These are phyloP conservation scores for Suillus lakei DNA, from an alignment of 768 basidiomycete genomes.

Conservation along the genomic window DNA sequence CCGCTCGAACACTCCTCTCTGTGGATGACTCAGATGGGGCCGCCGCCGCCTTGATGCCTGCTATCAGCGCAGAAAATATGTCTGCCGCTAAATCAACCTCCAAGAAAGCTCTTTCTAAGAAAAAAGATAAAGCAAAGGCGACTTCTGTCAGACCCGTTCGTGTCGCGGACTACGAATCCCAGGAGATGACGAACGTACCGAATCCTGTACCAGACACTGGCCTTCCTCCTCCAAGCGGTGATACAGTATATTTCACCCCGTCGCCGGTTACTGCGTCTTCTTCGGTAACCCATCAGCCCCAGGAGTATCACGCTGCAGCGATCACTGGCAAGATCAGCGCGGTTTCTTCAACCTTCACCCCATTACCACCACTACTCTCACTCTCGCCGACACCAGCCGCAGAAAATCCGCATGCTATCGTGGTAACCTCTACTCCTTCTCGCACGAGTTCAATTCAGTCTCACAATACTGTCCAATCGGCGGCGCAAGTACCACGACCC, in stretches of 20 bases:
- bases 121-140: conserved; percentile 2
- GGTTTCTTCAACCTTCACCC: conserved; percentile 27
- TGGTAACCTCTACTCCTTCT: conserved; percentile 16
- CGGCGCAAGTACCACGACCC: conserved; percentile 2
- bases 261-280: conserved; percentile 31
- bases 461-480: conserved; percentile 8
- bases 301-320: conserved; percentile 15
- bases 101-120: not conserved
- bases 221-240: conserved; percentile 29
- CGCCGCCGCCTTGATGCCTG: conserved; percentile 15
- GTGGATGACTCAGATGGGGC: conserved; percentile 31
- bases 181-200: conserved; percentile 35
- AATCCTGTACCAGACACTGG: conserved; percentile 37
- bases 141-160: not conserved
- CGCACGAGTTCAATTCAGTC: conserved; percentile 11
- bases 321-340: conserved; percentile 6
- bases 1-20: conserved; percentile 13
- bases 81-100: not conserved
- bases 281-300: conserved; percentile 15
- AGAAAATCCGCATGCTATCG: not conserved
- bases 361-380: conserved; percentile 28
- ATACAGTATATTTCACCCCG: conserved; percentile 12
- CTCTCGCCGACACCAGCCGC: not conserved
- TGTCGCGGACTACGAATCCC: conserved; percentile 26
- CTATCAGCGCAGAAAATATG: not conserved